Conservation (phyloP, 2,329 filamentous ascomycete species). For the Dothiorella sarmentorum region DNA sequence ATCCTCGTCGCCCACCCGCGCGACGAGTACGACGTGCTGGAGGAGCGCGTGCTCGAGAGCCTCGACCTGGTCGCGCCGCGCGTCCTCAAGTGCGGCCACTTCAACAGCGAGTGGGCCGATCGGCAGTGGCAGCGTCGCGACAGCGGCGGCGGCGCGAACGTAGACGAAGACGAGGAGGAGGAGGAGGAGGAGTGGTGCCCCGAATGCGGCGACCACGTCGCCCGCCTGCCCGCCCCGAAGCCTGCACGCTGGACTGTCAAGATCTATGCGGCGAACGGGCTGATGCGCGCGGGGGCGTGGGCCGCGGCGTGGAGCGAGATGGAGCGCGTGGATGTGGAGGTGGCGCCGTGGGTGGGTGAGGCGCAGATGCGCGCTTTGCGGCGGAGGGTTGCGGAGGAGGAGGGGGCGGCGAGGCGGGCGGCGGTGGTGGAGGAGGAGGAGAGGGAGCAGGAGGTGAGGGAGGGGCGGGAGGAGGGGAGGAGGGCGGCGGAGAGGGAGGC, state of each 20-base stretch:
- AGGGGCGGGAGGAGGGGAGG: background rate
- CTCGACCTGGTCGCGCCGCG: slow-evolving; percentile 68
- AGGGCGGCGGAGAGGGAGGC: slow-evolving; percentile 15
- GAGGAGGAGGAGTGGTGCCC: background rate
- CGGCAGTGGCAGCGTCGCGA: no score
- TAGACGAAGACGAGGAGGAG: slow-evolving; percentile 19
- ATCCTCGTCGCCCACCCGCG: slow-evolving; percentile 74
- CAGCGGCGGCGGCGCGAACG: no score
- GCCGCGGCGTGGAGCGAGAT: slow-evolving; percentile 93
- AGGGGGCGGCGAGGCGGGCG: slow-evolving; percentile 33
- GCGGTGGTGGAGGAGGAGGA: slow-evolving; percentile 26
- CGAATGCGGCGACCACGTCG: background rate
- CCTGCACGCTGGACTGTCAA: slow-evolving; percentile 70
- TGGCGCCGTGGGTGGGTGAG: slow-evolving; percentile 68
- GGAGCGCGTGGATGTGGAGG: slow-evolving; percentile 95
- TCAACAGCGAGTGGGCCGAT: slow-evolving; percentile 34
- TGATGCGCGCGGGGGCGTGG: slow-evolving; percentile 92
- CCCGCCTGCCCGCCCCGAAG: background rate
- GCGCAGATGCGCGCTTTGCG: slow-evolving; percentile 57
- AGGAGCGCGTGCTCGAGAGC: slow-evolving; percentile 72
- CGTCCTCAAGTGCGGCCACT: slow-evolving; percentile 74
- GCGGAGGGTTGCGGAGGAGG: slow-evolving; percentile 32
- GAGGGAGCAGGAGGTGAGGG: background rate
- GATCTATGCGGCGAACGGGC: slow-evolving; percentile 89
- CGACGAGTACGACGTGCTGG: slow-evolving; percentile 74